Evolutionary conservation across 768 basidiomycete species (phyloP).

Genomic region (Kwoniella bestiolae): DNA sequence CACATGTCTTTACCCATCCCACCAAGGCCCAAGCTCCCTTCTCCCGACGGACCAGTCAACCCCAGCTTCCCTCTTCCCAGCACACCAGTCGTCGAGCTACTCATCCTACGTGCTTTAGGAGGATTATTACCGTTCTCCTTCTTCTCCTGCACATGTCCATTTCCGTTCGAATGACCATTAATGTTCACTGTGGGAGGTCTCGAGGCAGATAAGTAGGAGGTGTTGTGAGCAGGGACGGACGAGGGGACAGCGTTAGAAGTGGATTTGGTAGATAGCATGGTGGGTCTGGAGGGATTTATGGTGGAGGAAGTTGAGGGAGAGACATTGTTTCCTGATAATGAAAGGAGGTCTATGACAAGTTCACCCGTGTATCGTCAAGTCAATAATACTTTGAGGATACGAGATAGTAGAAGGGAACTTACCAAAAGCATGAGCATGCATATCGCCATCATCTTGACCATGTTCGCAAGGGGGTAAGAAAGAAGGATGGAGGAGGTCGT

Average conservation of each 20-base stretch:
- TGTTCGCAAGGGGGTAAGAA: slow-evolving; percentile 51
- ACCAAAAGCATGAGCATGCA: slow-evolving; percentile 53
- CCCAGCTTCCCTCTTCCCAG: slow-evolving; percentile 49
- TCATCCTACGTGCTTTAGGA: slow-evolving; percentile 47
- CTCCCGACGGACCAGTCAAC: slow-evolving; percentile 37
- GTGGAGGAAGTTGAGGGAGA: not conserved
- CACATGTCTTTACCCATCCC: slow-evolving; percentile 34
- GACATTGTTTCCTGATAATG: slow-evolving; percentile 35
- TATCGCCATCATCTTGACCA: slow-evolving; percentile 34
- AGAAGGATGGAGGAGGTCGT: slow-evolving; percentile 42
- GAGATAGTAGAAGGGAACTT: slow-evolving; percentile 15
- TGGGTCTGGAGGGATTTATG: slow-evolving; percentile 5
- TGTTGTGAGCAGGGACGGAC: slow-evolving; percentile 38
- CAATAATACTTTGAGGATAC: no score
- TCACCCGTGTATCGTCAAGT: no score
- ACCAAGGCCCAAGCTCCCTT: slow-evolving; percentile 21
- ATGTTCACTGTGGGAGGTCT: slow-evolving; percentile 27
- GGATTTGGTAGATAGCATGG: slow-evolving; percentile 25
- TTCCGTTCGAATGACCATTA: slow-evolving; percentile 6
- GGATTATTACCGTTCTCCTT: slow-evolving; percentile 16
- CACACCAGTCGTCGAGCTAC: slow-evolving; percentile 47
- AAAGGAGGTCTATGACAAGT: slow-evolving; percentile 39
- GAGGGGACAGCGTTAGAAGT: slow-evolving; percentile 31
- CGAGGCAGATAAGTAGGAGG: slow-evolving; percentile 42
- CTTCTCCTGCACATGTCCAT: slow-evolving; percentile 16